Evolutionary conservation across 2,329 filamentous ascomycete species (phyloP), one percentile per base, ranked within the genome.

Genomic region (Hyphodiscus sp.): DNA sequence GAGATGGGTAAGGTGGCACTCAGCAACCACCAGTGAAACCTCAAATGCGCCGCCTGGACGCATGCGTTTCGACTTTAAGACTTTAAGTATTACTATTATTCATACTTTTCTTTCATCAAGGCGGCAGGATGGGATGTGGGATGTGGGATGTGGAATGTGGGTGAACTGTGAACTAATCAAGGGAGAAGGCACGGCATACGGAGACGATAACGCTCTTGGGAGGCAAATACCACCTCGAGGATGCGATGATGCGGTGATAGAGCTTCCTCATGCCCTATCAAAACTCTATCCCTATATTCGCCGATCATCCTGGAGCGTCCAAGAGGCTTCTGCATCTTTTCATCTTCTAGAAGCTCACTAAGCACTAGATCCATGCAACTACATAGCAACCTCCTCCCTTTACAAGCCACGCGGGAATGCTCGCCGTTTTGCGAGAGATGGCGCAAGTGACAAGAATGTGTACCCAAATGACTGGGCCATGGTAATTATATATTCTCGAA

Each of bases 361-460:
- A 38, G 33, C 23, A 38, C 33, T 38, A 6, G 33, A 38, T 38
- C 11, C 13, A n/a, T 7, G 7, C 29, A 33, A 7, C 29, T 13
- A 13, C 41, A 29, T 41, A n/a, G 38, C 47, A 20, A 45, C 45
- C 20, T 26, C 9, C 9, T 6, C 11, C 33, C 26, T 9, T 41
- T 18, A 11, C 15, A 16, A 60, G 56, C 58, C 53, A 59, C 58
- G 60, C 60, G 51, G 48, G 30, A 59, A 53, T 59, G 41, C 44
- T 60, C 60, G 58, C 58, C 53, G 55, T 58, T 62, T 60, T 55
- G 49, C 47, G 47, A 33, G 45, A 30, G 15, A 44, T 16, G 23
- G 23, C 23, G n/a, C n/a, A n/a, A n/a, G n/a, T n/a, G 23, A 26
- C 23, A 26, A 26, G 23, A 4, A 8, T 26, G 23, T 26, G 23